Percentiles rank a stretch among this genome's conserved stretches.
Evolutionary conservation across 768 basidiomycete species (phyloP).

Genomic region (Amanita rubescens): DNA sequence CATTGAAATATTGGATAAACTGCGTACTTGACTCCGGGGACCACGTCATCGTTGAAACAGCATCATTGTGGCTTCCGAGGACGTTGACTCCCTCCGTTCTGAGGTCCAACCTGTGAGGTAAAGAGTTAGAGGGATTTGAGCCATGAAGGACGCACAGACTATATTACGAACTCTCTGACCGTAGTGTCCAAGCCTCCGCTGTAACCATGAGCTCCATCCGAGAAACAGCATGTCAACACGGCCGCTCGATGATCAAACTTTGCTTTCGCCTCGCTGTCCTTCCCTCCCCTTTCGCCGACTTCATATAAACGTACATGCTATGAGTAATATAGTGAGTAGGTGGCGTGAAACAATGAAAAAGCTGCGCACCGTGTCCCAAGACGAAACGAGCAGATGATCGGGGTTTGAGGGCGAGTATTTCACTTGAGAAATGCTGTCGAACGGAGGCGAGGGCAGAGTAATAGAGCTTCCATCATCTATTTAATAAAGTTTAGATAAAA

Average conservation of each 20-base stretch:
- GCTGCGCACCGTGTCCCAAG: constrained; percentile 73
- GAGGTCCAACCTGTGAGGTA: constrained; percentile 60
- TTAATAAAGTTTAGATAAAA: neutral
- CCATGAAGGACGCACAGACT: constrained; percentile 1
- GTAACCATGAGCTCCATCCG: constrained; percentile 58
- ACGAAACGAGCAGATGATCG: constrained; percentile 71
- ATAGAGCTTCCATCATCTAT: neutral
- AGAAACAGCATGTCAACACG: constrained; percentile 77
- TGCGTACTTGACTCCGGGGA: constrained; percentile 1
- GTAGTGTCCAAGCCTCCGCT: constrained; percentile 85
- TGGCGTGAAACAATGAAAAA: constrained; percentile 8
- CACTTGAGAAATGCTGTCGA: constrained; percentile 79
- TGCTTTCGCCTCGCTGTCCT: constrained; percentile 57
- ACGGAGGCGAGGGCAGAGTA: constrained; percentile 48
- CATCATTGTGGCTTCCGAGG: constrained; percentile 76
- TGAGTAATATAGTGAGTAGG: neutral
- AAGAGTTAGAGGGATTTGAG: neutral
- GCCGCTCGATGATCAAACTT: constrained; percentile 88
- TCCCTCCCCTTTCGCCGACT: constrained; percentile 52
- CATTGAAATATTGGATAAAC: neutral
- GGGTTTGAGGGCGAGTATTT: constrained; percentile 78
- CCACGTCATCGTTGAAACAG: constrained; percentile 70
- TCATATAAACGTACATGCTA: constrained; percentile 43
- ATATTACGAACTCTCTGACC: constrained; percentile 64
- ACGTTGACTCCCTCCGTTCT: constrained; percentile 61